Evolutionary conservation across 768 basidiomycete species (phyloP), one percentile per base, ranked within the genome.

Genomic region (Kwoniella dendrophila): DNA sequence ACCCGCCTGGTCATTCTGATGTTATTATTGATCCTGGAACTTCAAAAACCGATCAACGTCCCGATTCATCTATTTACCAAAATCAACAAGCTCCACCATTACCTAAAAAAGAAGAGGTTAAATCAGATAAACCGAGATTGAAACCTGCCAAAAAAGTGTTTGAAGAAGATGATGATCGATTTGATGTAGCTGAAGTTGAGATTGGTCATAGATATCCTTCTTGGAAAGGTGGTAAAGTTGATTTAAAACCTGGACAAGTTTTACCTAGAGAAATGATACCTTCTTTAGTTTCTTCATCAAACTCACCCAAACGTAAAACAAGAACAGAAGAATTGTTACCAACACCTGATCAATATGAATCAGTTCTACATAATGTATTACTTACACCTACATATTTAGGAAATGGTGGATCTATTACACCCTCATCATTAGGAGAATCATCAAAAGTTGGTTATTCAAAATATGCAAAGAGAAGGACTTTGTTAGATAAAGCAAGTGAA

Each of bases 181-280:
- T 70, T 45, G 72, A 70, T 12, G 55, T 70, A n/a, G 69, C 57
- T 3, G 59, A 66, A 26, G 62, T 73, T 4, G 72, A 73, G 33
- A 29, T 56, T n/a, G 72, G 72, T 34, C 74, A 76, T 51, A 56
- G 64, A 51, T 74, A 76, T 47, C 59, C 73, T 20, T 69, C 67
- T 29, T 76, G 74, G 71, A 55, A 73, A 63, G 69, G 71, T 4
- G 74, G 72, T 29, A 67, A 70, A 52, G 71, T 75, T 24, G 70
- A 70, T 40, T 60, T 75, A 45, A 53, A 66, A 26, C 73, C 73
- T 50, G 73, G 73, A 10, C 49, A 72, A 50, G 54, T 72, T 3
- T 59, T 75, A 7, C 71, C 73, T 27, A 41, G 56, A 2, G 51
- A 48, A 47, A 58, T 61, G 43, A 43, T 57, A 45, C 32, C 51